Evolutionary conservation across 371 early-diverging fungal genomes (phyloP), one percentile per base, ranked within the genome.

Genomic region (Mortierella sp.): DNA sequence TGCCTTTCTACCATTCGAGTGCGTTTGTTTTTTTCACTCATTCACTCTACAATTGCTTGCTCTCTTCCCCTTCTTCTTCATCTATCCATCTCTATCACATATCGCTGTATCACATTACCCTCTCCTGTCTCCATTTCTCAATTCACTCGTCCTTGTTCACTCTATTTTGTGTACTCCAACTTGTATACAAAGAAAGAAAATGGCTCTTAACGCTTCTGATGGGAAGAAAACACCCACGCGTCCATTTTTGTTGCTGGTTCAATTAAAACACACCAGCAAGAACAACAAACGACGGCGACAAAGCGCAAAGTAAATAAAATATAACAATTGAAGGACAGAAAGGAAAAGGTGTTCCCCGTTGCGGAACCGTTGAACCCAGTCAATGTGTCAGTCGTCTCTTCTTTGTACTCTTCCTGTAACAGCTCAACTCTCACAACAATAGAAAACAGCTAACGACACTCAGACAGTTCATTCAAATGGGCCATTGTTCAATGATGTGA

Each of bases 211-310:
- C 42, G 5, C 42, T 38, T 68, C 65, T 65, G 65, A 68, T 68
- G 68, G 68, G 68, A 68, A 68, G 68, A 68, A 68, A 68, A 42
- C 68, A 4, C 68, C 68, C 68, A 24, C 68, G 38, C 68, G 68
- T 68, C 42, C 68, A 24, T 68, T 68, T 42, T 24, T 38, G 42
- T 68, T 38, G 42, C 38, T 68, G 42, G 68, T 42, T 8, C 16
- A 24, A 38, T 24, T n/a, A 42, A 34, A 38, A 10, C 21, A 68
- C 34, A 19, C 9, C 65, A 63, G 24, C 38, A 63, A 16, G 16
- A 34, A 63, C 34, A 42, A 24, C 68, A 38, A 5, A 38, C 42
- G 42, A 38, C 1, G 42, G 5, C 42, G 42, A 38, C 42, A 68
- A 68, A 7, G 34, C 38, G 9, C 42, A 68, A 34, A 50, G 38